These are phyloP conservation scores for Kodamaea sp. DNA, from an alignment of 1,139 yeast genomes.

Conservation along the genomic window DNA sequence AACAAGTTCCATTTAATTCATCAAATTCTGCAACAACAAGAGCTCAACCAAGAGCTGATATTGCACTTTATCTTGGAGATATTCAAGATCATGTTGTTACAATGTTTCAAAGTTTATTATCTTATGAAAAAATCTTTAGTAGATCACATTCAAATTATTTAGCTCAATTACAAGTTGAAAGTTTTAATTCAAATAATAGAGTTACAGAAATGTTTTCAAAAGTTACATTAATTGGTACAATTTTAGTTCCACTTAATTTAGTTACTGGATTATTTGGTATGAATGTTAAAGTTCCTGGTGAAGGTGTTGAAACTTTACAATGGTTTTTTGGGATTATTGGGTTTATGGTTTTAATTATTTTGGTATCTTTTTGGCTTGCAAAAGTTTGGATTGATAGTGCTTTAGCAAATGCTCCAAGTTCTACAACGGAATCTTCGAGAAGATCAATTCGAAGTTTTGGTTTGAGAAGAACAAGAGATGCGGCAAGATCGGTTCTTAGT, in stretches of 20 bases:
- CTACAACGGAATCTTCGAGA: slow-evolving; percentile 18
- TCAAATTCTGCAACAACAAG: slow-evolving; percentile 7
- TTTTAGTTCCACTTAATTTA: slow-evolving; percentile 83
- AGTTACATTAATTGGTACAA: slow-evolving; percentile 87
- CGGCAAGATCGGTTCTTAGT: slow-evolving; percentile 40
- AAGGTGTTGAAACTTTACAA: slow-evolving; percentile 34
- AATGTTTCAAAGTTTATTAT: slow-evolving; percentile 84
- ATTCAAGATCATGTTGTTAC: slow-evolving; percentile 96
- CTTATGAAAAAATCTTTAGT: slow-evolving; percentile 89
- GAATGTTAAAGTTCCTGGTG: slow-evolving; percentile 90
- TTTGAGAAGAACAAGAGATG: slow-evolving; percentile 31
- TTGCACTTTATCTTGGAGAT: slow-evolving; percentile 89
- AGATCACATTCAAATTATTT: slow-evolving; percentile 88
- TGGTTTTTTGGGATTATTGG: slow-evolving; percentile 42
- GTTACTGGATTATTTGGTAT: slow-evolving; percentile 94
- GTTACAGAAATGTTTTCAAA: slow-evolving; percentile 85
- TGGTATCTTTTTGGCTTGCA: slow-evolving; percentile 29
- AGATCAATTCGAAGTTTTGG: slow-evolving; percentile 46
- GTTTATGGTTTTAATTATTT: slow-evolving; percentile 32
- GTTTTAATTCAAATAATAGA: slow-evolving; percentile 77
- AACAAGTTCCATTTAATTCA: slow-evolving; percentile 1
- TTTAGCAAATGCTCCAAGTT: slow-evolving; percentile 16
- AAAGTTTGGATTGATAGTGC: slow-evolving; percentile 33
- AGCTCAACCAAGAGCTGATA: slow-evolving; percentile 76
- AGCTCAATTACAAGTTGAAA: slow-evolving; percentile 91